A percentile compares a stretch with the other conserved stretches of the same genome.
phyloP scores from a whole-genome alignment of 2,329 filamentous ascomycete genomes.

The Madurella mycetomatis region DNA sequence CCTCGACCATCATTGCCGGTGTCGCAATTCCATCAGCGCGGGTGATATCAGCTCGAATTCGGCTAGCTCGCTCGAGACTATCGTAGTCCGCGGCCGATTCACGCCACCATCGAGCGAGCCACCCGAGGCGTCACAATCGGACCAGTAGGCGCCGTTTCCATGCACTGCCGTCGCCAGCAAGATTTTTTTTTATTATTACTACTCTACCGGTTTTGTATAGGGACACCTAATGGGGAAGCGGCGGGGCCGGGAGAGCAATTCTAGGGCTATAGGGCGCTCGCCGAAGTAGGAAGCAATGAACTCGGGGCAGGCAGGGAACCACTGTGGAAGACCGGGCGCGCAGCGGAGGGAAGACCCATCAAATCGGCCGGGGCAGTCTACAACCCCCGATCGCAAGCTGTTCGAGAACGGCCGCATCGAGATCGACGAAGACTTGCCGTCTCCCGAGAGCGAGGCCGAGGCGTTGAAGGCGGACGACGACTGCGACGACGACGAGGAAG shows the following conservation, averaged over 20 bases:
- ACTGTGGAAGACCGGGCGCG: conserved; percentile 5
- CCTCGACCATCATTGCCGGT: background rate
- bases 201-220: background rate
- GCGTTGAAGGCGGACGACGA: conserved; percentile 19
- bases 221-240: conserved; percentile 23
- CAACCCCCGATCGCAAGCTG: background rate
- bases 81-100: conserved; percentile 4
- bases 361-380: background rate
- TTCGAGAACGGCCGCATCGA: background rate
- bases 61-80: conserved; percentile 3
- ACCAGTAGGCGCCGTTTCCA: background rate
- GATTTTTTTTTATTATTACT: background rate
- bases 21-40: background rate
- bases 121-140: background rate
- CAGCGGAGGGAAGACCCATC: background rate
- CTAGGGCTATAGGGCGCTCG: conserved; percentile 12
- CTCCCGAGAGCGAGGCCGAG: conserved; percentile 3
- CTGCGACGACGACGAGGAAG: conserved; percentile 8
- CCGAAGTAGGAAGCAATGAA: conserved; percentile 17
- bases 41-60: background rate
- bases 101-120: background rate
- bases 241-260: conserved; percentile 7
- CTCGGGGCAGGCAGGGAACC: conserved; percentile 3
- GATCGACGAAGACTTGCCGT: background rate
- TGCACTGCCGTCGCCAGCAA: conserved; percentile 2